Conservation (phyloP, 164 flowering plant genomes). For the Sextonia rubra region DNA sequence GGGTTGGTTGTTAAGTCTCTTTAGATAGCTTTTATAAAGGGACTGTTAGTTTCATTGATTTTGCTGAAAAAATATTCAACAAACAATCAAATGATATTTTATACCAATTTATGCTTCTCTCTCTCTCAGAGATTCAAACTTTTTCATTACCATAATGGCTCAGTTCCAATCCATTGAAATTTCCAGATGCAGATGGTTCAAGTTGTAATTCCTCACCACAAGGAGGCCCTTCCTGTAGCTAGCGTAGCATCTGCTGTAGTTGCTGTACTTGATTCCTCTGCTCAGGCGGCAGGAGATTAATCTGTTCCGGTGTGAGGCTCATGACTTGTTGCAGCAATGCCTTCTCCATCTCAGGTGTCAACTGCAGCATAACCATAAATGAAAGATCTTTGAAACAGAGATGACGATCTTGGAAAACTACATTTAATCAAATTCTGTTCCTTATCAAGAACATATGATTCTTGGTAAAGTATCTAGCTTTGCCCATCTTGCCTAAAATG, state of each 20-base stretch:
- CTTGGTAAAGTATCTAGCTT: not conserved
- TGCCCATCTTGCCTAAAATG: not conserved
- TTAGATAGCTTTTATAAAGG: no score
- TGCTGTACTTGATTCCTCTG: constrained; percentile 89
- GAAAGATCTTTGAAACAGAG: not conserved
- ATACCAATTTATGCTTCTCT: no score
- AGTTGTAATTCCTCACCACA: not conserved
- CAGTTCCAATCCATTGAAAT: no score
- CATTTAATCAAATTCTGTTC: no score
- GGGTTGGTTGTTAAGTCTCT: no score
- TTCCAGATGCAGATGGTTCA: no score
- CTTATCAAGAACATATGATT: not conserved
- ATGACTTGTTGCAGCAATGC: constrained; percentile 86
- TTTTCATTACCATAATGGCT: no score
- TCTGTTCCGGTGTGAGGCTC: constrained; percentile 94
- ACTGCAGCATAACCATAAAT: constrained; percentile 28
- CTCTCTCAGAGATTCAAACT: no score
- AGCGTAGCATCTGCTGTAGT: constrained; percentile 84
- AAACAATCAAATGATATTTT: no score
- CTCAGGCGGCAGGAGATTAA: constrained; percentile 83
- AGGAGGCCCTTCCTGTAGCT: constrained; percentile 7
- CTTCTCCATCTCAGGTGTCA: constrained; percentile 82
- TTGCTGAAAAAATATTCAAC: no score
- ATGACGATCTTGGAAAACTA: not conserved
- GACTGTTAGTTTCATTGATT: no score